A percentile compares a stretch with the other conserved stretches of the same genome.
These are phyloP conservation scores for Holtermannia corniformis DNA, from an alignment of 768 basidiomycete species.

Conservation along the genomic window DNA sequence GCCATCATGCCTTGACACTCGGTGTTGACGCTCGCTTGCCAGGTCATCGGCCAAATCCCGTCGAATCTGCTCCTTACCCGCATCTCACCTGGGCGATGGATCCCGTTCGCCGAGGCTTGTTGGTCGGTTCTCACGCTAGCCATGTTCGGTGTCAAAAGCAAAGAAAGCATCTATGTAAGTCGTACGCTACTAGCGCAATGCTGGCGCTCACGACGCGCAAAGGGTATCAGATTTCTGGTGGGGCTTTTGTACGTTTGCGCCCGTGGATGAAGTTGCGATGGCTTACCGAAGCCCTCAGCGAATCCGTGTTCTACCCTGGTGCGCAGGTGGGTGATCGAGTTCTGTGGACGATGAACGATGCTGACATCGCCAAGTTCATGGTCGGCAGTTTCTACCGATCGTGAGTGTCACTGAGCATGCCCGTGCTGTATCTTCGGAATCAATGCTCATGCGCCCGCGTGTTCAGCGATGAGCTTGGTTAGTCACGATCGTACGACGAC, in stretches of 20 bases:
- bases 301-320: conserved; percentile 36
- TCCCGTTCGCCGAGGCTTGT: conserved; percentile 23
- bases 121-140: conserved; percentile 34
- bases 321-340: conserved; percentile 1
- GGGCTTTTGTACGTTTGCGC: too few relatives aligned
- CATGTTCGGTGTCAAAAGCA: conserved; percentile 26
- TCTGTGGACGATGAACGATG: neutral
- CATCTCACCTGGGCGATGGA: conserved; percentile 27
- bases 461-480: too few relatives aligned
- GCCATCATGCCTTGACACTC: neutral
- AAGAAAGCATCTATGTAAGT: conserved; percentile 16
- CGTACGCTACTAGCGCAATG: neutral
- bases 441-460: too few relatives aligned
- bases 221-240: conserved; percentile 32
- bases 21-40: neutral
- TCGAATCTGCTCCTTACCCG: conserved; percentile 26
- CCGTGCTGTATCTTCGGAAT: too few relatives aligned
- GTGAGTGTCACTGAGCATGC: neutral
- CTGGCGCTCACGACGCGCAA: neutral
- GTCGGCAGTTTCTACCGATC: neutral
- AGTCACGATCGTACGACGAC: neutral
- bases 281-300: too few relatives aligned
- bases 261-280: too few relatives aligned
- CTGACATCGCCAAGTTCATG: neutral
- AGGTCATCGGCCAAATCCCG: conserved; percentile 9